Percentiles rank a stretch among this genome's conserved stretches.
These are phyloP conservation scores for Gaultheria prostrata DNA, from an alignment of 148 eudicot species.

Conservation along the genomic window DNA sequence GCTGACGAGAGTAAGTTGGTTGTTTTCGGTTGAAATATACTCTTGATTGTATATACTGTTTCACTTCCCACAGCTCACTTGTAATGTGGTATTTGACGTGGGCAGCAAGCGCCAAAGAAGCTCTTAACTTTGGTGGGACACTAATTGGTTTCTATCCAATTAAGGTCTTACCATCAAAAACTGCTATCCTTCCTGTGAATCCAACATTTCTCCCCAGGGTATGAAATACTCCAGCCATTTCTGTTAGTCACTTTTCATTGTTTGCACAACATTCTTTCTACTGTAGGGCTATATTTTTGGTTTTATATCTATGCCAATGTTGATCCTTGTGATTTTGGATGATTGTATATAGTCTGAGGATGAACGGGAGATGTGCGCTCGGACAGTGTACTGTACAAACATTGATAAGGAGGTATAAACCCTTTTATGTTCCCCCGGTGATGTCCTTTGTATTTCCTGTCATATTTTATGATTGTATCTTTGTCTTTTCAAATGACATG, in stretches of 20 bases:
- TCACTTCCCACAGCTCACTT: constrained; percentile 21
- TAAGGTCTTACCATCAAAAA: constrained; percentile 89
- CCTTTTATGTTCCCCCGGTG: background rate
- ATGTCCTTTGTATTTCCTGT: constrained; percentile 8
- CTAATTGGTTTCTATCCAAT: constrained; percentile 81
- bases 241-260: background rate
- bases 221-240: constrained; percentile 16
- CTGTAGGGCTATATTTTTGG: background rate
- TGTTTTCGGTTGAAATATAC: background rate
- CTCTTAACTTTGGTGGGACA: constrained; percentile 74
- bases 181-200: constrained; percentile 97
- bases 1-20: constrained; percentile 72
- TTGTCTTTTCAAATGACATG: constrained; percentile 7
- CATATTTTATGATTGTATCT: background rate
- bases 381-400: constrained; percentile 97
- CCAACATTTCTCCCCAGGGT: constrained; percentile 97
- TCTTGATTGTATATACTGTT: background rate
- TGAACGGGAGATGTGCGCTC: constrained; percentile 90
- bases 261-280: constrained; percentile 2
- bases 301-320: background rate
- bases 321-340: background rate
- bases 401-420: constrained; percentile 80
- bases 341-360: constrained; percentile 63
- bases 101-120: constrained; percentile 81
- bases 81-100: constrained; percentile 15